These are phyloP conservation scores for Nitzschia sp. DNA, from an alignment of 108 stramenopile genomes.

Conservation along the genomic window DNA sequence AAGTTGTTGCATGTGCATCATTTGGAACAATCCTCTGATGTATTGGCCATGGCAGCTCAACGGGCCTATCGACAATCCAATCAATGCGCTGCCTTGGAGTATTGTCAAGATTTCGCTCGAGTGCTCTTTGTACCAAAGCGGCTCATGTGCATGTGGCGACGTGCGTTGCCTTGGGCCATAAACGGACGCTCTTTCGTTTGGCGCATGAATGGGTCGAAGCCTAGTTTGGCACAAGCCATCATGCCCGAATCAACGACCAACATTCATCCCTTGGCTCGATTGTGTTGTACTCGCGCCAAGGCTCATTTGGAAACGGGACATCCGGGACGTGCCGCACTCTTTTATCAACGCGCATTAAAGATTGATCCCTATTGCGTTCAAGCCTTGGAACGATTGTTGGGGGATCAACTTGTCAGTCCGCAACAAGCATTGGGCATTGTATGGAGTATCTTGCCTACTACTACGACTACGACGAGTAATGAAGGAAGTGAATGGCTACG, in stretches of 20 bases:
- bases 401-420: conserved; percentile 42
- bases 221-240: conserved; percentile 5
- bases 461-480: neutral
- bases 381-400: conserved; percentile 63
- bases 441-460: conserved; percentile 19
- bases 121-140: conserved; percentile 54
- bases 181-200: conserved; percentile 86
- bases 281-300: conserved; percentile 56
- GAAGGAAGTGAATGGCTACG: conserved; percentile 54
- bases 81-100: conserved; percentile 52
- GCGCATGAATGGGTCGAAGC: conserved; percentile 94
- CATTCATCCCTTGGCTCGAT: conserved; percentile 71
- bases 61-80: conserved; percentile 72
- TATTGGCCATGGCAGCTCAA: conserved; percentile 76
- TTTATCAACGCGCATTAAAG: conserved; percentile 57
- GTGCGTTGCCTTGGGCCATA: conserved; percentile 74
- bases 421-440: conserved; percentile 34
- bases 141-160: conserved; percentile 73
- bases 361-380: conserved; percentile 68
- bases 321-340: conserved; percentile 65
- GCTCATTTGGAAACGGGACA: conserved; percentile 74
- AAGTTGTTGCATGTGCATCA: conserved; percentile 55
- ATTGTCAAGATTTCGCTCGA: conserved; percentile 61
- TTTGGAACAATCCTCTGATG: conserved; percentile 65
- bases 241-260: neutral